Evolutionary conservation across 208 protist species (phyloP).

Genomic region (Lotmaria passim): DNA sequence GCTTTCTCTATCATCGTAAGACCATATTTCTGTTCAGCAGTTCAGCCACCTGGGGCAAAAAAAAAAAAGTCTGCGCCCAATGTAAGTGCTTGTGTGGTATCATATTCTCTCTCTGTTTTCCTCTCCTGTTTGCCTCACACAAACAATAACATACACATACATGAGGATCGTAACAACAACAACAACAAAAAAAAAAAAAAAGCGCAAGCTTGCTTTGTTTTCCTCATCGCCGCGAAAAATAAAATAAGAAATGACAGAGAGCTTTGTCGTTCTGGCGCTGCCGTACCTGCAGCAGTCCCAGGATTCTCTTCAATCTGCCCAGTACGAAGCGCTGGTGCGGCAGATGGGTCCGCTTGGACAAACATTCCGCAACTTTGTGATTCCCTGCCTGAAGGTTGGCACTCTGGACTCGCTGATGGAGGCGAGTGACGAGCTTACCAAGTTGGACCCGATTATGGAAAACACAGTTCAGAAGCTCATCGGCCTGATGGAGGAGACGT

Average conservation of each 20-base stretch:
- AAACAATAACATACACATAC: not conserved
- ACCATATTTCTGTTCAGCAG: too few relatives aligned
- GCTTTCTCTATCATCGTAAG: too few relatives aligned
- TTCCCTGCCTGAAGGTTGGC: conserved; percentile 82
- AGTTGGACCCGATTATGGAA: conserved; percentile 82
- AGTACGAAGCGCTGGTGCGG: conserved; percentile 74
- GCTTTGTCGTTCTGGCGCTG: conserved; percentile 81
- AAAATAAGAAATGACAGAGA: conserved; percentile 64
- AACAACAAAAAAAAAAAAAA: not conserved
- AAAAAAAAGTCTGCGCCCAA: too few relatives aligned
- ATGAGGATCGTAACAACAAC: not conserved
- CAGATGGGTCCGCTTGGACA: conserved; percentile 75
- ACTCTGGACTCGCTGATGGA: conserved; percentile 92
- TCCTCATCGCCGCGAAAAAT: not conserved
- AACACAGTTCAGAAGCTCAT: conserved; percentile 80
- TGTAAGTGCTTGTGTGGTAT: too few relatives aligned
- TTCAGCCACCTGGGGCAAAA: too few relatives aligned
- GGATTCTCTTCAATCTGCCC: conserved; percentile 66
- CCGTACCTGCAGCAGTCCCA: conserved; percentile 73
- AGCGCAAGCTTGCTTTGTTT: not conserved
- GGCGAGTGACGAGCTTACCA: conserved; percentile 86
- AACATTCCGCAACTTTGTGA: conserved; percentile 76
- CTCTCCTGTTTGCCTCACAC: too few relatives aligned
- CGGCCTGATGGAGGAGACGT: conserved; percentile 82
- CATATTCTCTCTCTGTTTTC: too few relatives aligned